These are phyloP conservation scores for Rhizophagus prolifer DNA, from an alignment of 192 early-diverging fungal species.

Conservation along the genomic window DNA sequence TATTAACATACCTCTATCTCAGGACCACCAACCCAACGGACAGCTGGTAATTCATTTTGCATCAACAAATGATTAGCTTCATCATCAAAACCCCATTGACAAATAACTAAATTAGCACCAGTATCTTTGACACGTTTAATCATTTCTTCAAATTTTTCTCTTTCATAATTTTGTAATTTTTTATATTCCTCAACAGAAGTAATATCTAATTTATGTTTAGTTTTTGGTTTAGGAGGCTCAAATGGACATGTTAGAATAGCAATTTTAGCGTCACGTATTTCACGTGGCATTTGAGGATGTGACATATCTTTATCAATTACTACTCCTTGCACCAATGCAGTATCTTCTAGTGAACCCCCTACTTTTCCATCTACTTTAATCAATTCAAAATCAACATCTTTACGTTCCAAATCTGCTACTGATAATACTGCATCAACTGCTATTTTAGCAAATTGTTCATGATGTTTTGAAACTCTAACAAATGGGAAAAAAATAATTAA, in stretches of 20 bases:
- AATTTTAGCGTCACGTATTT: conserved; percentile 92
- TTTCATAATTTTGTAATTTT: conserved; percentile 94
- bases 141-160: conserved; percentile 96
- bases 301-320: conserved; percentile 99
- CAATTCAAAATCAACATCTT: conserved; percentile 99
- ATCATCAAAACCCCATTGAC: conserved; percentile 99
- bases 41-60: conserved; percentile 96
- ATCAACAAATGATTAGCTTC: conserved; percentile 99
- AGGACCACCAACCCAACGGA: conserved; percentile 99
- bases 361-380: conserved; percentile 99
- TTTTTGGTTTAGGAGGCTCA: conserved; percentile 99
- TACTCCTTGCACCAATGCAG: conserved; percentile 92
- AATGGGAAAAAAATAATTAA: background rate
- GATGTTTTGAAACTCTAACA: conserved; percentile 92
- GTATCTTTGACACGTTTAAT: conserved; percentile 95
- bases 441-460: conserved; percentile 96
- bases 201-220: conserved; percentile 99
- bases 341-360: conserved; percentile 94
- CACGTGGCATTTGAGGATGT: conserved; percentile 99
- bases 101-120: conserved; percentile 97
- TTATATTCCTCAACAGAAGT: conserved; percentile 98
- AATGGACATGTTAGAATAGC: conserved; percentile 99
- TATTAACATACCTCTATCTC: conserved; percentile 82
- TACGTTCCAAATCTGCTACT: conserved; percentile 97
- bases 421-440: conserved; percentile 97